These are phyloP conservation scores for Malassezia restricta DNA, from an alignment of 1,284 basidiomycete species.

Conservation along the genomic window DNA sequence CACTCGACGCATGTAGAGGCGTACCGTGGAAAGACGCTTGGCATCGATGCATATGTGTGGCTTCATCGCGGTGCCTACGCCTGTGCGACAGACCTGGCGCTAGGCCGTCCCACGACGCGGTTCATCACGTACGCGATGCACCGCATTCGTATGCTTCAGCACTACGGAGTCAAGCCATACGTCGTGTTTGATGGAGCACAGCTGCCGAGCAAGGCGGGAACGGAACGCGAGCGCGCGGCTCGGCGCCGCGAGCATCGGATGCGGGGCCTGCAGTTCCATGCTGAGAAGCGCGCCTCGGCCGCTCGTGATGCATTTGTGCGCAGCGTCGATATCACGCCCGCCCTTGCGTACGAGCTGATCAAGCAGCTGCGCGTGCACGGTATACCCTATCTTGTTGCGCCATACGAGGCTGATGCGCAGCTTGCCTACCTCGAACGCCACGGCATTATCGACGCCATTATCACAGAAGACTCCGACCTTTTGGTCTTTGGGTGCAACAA, in stretches of 20 bases:
- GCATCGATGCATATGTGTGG: constrained; percentile 88
- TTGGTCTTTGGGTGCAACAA: constrained; percentile 87
- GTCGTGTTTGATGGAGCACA: constrained; percentile 94
- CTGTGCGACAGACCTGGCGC: constrained; percentile 75
- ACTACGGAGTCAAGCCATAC: constrained; percentile 74
- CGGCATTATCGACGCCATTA: constrained; percentile 75
- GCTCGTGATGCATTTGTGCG: constrained; percentile 82
- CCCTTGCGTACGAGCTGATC: constrained; percentile 94
- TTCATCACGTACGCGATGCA: constrained; percentile 96
- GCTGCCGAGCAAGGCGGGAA: constrained; percentile 81
- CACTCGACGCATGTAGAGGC: constrained; percentile 23
- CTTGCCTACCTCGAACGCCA: constrained; percentile 76
- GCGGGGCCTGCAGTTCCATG: constrained; percentile 60
- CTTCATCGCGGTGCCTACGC: constrained; percentile 85
- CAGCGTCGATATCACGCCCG: constrained; percentile 86
- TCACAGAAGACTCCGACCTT: constrained; percentile 96
- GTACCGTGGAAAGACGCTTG: constrained; percentile 49
- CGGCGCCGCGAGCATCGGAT: constrained; percentile 49
- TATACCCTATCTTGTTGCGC: constrained; percentile 71
- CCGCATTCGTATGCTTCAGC: constrained; percentile 68
- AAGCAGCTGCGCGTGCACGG: constrained; percentile 54
- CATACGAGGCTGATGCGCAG: constrained; percentile 97
- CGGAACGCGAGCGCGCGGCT: constrained; percentile 65
- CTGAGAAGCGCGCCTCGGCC: constrained; percentile 64
- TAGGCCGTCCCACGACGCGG: constrained; percentile 64